These are phyloP conservation scores for Colletotrichum salicis DNA, from an alignment of 2,329 filamentous ascomycete genomes.

Conservation along the genomic window DNA sequence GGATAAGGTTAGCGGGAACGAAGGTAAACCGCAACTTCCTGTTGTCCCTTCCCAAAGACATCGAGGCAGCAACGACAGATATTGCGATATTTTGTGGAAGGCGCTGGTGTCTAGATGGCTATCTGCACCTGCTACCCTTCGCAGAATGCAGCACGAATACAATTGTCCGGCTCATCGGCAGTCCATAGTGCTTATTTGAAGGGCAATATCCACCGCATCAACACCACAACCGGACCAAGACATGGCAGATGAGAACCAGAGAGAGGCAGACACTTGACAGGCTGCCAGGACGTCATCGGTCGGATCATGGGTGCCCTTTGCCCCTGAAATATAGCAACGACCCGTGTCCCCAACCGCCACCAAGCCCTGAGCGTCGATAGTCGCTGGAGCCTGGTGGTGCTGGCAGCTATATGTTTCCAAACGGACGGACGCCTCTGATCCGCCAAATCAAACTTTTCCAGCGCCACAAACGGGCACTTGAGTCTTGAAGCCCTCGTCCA, in stretches of 20 bases:
- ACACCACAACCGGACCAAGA: neutral
- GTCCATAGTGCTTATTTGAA: neutral
- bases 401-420: slow-evolving; percentile 1
- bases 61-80: neutral
- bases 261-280: slow-evolving; percentile 6
- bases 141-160: neutral
- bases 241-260: neutral
- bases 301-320: neutral
- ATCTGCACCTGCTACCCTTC: neutral
- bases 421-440: slow-evolving; percentile 12
- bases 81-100: neutral
- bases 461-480: slow-evolving; percentile 31
- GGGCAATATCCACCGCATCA: slow-evolving; percentile 8
- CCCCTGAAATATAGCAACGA: slow-evolving; percentile 16
- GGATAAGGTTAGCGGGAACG: slow-evolving; percentile 24
- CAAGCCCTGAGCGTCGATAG: slow-evolving; percentile 8
- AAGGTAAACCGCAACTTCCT: neutral
- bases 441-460: slow-evolving; percentile 1
- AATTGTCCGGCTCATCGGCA: neutral
- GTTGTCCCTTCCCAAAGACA: slow-evolving; percentile 1
- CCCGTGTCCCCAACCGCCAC: neutral
- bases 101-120: neutral
- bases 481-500: too few relatives aligned
- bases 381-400: neutral
- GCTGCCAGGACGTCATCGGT: slow-evolving; percentile 10